Percentiles rank a stretch among this genome's conserved stretches.
Evolutionary conservation across 2,329 filamentous ascomycete genomes (phyloP).

Genomic region (Delphinella strobiligena): DNA sequence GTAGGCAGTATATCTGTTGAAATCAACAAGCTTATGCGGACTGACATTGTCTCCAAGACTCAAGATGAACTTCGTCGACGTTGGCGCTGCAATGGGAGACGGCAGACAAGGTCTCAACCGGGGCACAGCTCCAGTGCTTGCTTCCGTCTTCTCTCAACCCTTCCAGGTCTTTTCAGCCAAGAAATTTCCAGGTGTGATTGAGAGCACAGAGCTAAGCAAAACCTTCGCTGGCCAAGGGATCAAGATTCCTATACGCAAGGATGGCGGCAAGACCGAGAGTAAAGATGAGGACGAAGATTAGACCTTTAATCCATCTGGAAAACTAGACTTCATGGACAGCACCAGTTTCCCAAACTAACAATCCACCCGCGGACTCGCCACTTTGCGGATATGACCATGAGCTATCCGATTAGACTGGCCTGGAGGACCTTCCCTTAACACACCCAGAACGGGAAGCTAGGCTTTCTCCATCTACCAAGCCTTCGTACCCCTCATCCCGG

Average conservation of each 20-base stretch:
- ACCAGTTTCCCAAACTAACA: too few relatives aligned
- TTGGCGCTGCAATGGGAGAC: conserved; percentile 41
- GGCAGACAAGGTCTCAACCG: conserved; percentile 46
- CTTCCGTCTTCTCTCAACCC: conserved; percentile 71
- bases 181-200: conserved; percentile 95
- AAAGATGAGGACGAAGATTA: conserved; percentile 33
- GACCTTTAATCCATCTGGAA: too few relatives aligned
- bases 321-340: too few relatives aligned
- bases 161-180: conserved; percentile 96
- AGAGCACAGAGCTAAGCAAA: conserved; percentile 83
- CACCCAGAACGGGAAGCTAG: too few relatives aligned
- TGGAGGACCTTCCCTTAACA: too few relatives aligned
- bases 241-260: conserved; percentile 92
- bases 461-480: too few relatives aligned
- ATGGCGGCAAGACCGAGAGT: conserved; percentile 44
- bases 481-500: too few relatives aligned
- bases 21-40: neutral
- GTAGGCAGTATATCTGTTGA: conserved; percentile 36
- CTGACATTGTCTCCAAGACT: conserved; percentile 33
- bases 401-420: too few relatives aligned
- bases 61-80: conserved; percentile 73
- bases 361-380: too few relatives aligned
- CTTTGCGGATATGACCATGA: too few relatives aligned
- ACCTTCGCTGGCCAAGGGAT: conserved; percentile 88
- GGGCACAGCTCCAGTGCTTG: conserved; percentile 68